Percentiles rank a stretch among this genome's conserved stretches.
These are phyloP conservation scores for Suhomyces panamericanus DNA, from an alignment of 1,139 yeast genomes.

Conservation along the genomic window DNA sequence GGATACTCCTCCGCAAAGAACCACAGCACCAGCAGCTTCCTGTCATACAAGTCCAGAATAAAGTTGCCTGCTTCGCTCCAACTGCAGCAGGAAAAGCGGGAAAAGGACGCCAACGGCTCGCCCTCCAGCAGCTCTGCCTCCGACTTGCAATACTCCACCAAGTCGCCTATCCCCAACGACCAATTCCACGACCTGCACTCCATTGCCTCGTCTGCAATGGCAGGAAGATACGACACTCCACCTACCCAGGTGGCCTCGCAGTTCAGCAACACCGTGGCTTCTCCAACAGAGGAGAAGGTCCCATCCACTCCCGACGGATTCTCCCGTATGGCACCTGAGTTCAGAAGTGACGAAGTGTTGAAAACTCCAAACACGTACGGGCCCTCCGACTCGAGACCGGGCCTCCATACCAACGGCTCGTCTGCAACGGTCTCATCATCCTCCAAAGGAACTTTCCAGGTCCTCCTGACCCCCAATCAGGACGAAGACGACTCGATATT, in stretches of 20 bases:
- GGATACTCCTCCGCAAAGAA: slow-evolving; percentile 19
- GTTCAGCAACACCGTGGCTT: slow-evolving; percentile 11
- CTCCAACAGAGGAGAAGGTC: slow-evolving; percentile 14
- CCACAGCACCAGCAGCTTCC: slow-evolving; percentile 30
- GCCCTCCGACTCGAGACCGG: slow-evolving; percentile 8
- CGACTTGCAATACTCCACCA: slow-evolving; percentile 6
- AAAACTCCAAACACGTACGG: slow-evolving; percentile 16
- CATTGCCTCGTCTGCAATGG: slow-evolving; percentile 8
- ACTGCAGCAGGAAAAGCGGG: slow-evolving; percentile 9
- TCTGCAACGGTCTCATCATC: not conserved
- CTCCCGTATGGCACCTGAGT: slow-evolving; percentile 1
- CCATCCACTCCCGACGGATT: slow-evolving; percentile 17
- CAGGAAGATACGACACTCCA: slow-evolving; percentile 14
- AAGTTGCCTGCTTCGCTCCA: slow-evolving; percentile 32
- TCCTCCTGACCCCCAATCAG: slow-evolving; percentile 25
- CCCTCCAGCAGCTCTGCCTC: slow-evolving; percentile 3
- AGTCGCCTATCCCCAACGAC: slow-evolving; percentile 11
- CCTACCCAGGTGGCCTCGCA: slow-evolving; percentile 18
- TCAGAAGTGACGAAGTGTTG: slow-evolving; percentile 11
- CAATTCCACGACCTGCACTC: slow-evolving; percentile 10
- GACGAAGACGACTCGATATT: slow-evolving; percentile 37
- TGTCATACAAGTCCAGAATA: slow-evolving; percentile 35
- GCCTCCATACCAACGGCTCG: slow-evolving; percentile 13
- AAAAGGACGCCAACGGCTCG: slow-evolving; percentile 4
- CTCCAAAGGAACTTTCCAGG: slow-evolving; percentile 24